Evolutionary conservation across 208 protist species (phyloP).

Genomic region (Trichomonas vaginalis): DNA sequence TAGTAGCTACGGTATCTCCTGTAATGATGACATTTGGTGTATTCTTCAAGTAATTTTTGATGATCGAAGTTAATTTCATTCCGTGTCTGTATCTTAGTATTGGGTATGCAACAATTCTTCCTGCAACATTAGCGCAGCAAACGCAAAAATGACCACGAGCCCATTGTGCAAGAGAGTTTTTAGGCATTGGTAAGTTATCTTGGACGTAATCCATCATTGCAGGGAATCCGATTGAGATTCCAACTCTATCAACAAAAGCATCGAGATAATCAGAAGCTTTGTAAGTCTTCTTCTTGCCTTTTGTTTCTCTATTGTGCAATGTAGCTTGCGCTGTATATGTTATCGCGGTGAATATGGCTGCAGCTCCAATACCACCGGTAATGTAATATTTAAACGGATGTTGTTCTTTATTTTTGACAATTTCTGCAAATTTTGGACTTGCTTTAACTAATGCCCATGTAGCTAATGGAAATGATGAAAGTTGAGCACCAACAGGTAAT

Average conservation of each 20-base stretch:
- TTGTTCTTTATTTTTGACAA: not conserved
- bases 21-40: not conserved
- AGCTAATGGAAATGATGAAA: not conserved
- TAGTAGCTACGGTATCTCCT: not conserved
- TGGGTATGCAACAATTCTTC: not conserved
- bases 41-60: not conserved
- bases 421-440: not conserved
- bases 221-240: not conserved
- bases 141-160: not conserved
- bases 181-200: not conserved
- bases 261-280: not conserved
- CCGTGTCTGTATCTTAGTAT: not conserved
- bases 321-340: not conserved
- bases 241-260: not conserved
- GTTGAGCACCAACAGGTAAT: not conserved
- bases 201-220: not conserved
- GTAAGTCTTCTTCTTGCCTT: not conserved
- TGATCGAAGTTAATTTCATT: not conserved
- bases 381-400: not conserved
- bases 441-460: not conserved
- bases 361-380: not conserved
- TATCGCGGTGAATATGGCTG: not conserved
- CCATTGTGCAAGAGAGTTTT: not conserved
- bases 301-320: not conserved
- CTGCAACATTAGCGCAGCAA: not conserved